Evolutionary conservation across 2,329 filamentous ascomycete genomes (phyloP).

Genomic region (Xenoacremonium recifei): DNA sequence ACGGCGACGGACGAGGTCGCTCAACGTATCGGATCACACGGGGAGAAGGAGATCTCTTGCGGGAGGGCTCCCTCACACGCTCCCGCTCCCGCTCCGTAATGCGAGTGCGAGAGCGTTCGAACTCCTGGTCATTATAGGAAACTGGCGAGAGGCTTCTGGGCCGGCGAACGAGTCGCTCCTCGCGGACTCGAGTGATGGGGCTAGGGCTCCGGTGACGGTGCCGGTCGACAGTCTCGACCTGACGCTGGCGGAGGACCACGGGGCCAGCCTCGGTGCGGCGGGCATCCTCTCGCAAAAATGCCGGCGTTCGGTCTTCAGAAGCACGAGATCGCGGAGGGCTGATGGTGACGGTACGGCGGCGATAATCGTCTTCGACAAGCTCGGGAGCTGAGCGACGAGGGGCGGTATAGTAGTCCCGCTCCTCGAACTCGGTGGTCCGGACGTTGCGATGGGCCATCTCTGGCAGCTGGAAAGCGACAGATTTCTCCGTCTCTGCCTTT

Average conservation of each 20-base stretch:
- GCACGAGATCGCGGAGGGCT: slow-evolving; percentile 39
- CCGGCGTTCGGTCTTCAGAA: slow-evolving; percentile 42
- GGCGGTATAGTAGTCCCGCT: slow-evolving; percentile 42
- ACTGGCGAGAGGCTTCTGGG: slow-evolving; percentile 42
- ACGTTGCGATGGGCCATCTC: slow-evolving; percentile 25
- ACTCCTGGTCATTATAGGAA: slow-evolving; percentile 29
- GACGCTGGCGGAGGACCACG: slow-evolving; percentile 53
- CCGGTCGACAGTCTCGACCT: slow-evolving; percentile 55
- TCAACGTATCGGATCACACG: slow-evolving; percentile 41
- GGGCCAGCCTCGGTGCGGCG: slow-evolving; percentile 48
- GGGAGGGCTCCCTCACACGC: slow-evolving; percentile 37
- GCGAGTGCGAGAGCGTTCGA: slow-evolving; percentile 32
- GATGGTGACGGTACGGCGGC: slow-evolving; percentile 34
- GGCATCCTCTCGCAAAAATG: slow-evolving; percentile 51
- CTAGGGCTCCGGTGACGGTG: slow-evolving; percentile 44
- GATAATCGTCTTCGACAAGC: slow-evolving; percentile 36
- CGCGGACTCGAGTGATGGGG: slow-evolving; percentile 38
- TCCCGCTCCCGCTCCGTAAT: slow-evolving; percentile 41
- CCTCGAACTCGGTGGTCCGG: slow-evolving; percentile 41
- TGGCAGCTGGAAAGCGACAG: background rate
- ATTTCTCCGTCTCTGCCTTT: background rate
- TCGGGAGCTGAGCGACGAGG: slow-evolving; percentile 35
- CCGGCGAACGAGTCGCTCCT: slow-evolving; percentile 43
- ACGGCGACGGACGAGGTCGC: slow-evolving; percentile 35
- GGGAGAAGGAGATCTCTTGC: slow-evolving; percentile 36